Evolutionary conservation across 352 stramenopile species (phyloP).

Genomic region (Pythium myriotylum): DNA sequence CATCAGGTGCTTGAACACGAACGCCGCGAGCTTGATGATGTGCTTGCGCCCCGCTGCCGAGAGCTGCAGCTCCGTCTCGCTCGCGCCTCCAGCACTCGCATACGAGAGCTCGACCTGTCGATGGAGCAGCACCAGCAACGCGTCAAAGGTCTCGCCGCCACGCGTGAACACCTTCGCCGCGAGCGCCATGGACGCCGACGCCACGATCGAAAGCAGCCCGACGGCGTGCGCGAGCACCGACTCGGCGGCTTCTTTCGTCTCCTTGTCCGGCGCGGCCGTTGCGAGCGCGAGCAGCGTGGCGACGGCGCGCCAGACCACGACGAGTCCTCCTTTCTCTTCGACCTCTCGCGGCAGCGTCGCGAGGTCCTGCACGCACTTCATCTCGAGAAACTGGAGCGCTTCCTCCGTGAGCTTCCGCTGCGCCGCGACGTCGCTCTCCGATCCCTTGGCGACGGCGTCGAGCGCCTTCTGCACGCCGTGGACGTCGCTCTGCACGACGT

Average conservation of each 20-base stretch:
- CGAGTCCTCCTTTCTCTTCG: conserved; percentile 53
- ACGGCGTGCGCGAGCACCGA: conserved; percentile 51
- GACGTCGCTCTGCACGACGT: conserved; percentile 67
- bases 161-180: conserved; percentile 35
- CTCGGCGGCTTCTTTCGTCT: conserved; percentile 22
- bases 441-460: conserved; percentile 45
- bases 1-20: conserved; percentile 78
- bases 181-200: conserved; percentile 60
- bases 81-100: conserved; percentile 5
- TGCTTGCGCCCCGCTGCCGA: conserved; percentile 49
- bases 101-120: conserved; percentile 61
- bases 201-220: conserved; percentile 54
- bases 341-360: conserved; percentile 57
- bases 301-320: conserved; percentile 54
- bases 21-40: conserved; percentile 73
- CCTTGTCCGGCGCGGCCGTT: not conserved
- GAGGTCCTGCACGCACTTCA: conserved; percentile 68
- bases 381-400: conserved; percentile 74
- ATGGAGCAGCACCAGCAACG: conserved; percentile 48
- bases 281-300: conserved; percentile 40
- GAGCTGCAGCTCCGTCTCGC: conserved; percentile 20
- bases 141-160: conserved; percentile 24
- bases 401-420: conserved; percentile 53
- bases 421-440: conserved; percentile 30
- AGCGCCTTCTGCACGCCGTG: conserved; percentile 83